These are phyloP conservation scores for Pseudogymnoascus pannorum DNA, from an alignment of 2,329 filamentous ascomycete species.

Conservation along the genomic window DNA sequence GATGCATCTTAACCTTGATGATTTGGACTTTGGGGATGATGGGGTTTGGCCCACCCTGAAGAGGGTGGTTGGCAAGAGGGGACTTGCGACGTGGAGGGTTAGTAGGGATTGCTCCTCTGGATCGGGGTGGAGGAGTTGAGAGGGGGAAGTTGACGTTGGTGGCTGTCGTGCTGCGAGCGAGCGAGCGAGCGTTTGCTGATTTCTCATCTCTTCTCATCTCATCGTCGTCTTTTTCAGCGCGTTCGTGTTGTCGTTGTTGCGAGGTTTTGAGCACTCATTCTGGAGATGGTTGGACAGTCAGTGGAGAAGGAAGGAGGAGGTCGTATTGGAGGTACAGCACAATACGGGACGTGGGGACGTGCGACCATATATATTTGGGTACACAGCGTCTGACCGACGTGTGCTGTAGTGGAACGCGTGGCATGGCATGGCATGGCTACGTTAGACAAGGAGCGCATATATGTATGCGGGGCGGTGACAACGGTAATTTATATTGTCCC, in stretches of 20 bases:
- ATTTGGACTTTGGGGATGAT: constrained; percentile 71
- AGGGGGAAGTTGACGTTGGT: not conserved
- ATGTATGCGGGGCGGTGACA: not conserved
- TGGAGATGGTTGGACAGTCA: too few relatives aligned
- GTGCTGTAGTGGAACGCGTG: not conserved
- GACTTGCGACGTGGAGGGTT: constrained; percentile 55
- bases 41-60: constrained; percentile 65
- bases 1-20: constrained; percentile 68
- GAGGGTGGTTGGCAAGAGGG: constrained; percentile 58
- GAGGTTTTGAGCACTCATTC: not conserved
- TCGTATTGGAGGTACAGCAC: not conserved
- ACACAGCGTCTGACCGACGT: not conserved
- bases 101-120: constrained; percentile 34
- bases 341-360: not conserved
- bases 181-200: not conserved
- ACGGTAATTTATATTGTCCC: not conserved
- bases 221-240: not conserved
- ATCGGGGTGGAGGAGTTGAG: not conserved
- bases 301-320: not conserved
- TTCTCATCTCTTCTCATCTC: not conserved
- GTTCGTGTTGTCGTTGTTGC: not conserved
- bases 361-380: not conserved
- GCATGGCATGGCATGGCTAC: too few relatives aligned
- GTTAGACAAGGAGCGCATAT: not conserved
- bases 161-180: not conserved